Base-by-base conservation (phyloP, 805 yeast genomes). In the Yarrowia sp. region DNA sequence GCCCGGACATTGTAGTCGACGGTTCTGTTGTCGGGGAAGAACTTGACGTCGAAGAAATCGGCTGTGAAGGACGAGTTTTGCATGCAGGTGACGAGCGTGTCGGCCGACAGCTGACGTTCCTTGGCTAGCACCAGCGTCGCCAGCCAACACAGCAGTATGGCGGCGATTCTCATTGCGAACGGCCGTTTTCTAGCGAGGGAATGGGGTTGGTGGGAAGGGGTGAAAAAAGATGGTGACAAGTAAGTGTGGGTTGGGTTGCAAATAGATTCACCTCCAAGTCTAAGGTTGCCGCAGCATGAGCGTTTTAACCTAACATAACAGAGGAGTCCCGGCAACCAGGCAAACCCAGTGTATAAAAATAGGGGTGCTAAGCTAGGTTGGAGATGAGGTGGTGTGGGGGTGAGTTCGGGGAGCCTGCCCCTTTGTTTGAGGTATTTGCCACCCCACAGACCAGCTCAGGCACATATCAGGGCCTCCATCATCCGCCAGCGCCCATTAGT, bases 11-110 rank as follows among this genome's bases (percentile, higher is more conserved):
- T 85, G 76, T 92, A 92, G 69, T 82, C 83, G 71, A 93, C 78
- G 7, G 93, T 83, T 26, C 86, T 77, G 73, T 86, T 86, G 70
- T 87, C 89, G 4, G 97, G 97, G 74, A 80, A 88, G 77, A 84
- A 91, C 56, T 79, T 79, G 67, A 93, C 96, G 74, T 91, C 90
- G 75, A 95, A 93, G 72, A 82, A 85, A 10, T 92, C 85, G 5
- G 98, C 94, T 3, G 97, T 87, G 74, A 95, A 87, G 76, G 87
- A 89, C 9, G 99, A 93, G 78, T 90, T 82, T 53, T 87, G 89
- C 97, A 92, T 92, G 82, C 99, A 95, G 48, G 98, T 91, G 73
- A 95, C 81, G 72, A 95, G 82, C 8, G 97, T 90, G 19, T 89
- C 81, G 8, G 97, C 97, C 22, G 76, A 75, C 35, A 87, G 76